phyloP scores from a whole-genome alignment of 257 asterid genomes.

The Ocimum tenuiflorum region DNA sequence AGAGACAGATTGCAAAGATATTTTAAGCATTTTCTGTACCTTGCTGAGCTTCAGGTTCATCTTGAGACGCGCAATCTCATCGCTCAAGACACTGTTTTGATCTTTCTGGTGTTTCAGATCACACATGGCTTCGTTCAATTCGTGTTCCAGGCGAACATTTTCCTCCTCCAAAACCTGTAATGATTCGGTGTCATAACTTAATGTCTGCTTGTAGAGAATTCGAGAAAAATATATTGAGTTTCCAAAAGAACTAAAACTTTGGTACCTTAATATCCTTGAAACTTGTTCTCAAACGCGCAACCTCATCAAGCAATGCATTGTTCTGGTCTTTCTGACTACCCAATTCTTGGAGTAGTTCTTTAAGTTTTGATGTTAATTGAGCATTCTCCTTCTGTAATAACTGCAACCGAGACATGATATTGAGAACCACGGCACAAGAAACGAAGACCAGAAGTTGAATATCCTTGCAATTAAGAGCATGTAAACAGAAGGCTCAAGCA shows the following conservation, averaged over 20 bases:
- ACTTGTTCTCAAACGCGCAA: slow-evolving; percentile 30
- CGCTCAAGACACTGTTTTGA: slow-evolving; percentile 37
- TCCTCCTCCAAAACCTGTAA: slow-evolving; percentile 64
- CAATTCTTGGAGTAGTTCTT: slow-evolving; percentile 37
- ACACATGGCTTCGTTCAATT: slow-evolving; percentile 39
- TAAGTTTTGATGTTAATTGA: slow-evolving; percentile 28
- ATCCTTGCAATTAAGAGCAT: background rate
- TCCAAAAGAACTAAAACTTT: background rate
- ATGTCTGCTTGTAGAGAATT: background rate
- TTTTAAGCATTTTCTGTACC: slow-evolving; percentile 31
- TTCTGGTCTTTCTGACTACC: slow-evolving; percentile 38
- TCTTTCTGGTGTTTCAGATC: slow-evolving; percentile 54
- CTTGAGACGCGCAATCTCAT: slow-evolving; percentile 44
- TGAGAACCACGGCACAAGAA: slow-evolving; percentile 3
- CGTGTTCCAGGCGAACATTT: slow-evolving; percentile 36
- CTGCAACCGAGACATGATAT: slow-evolving; percentile 29
- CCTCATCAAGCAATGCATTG: slow-evolving; percentile 34
- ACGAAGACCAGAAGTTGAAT: background rate
- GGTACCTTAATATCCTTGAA: slow-evolving; percentile 38
- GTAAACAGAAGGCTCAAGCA: background rate
- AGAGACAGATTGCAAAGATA: background rate
- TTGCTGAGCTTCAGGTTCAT: slow-evolving; percentile 40
- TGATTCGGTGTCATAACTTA: background rate
- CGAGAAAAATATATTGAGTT: background rate
- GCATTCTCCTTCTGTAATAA: slow-evolving; percentile 44